phyloP scores from a whole-genome alignment of 2,329 filamentous ascomycete species.

The Alternaria arbusti region DNA sequence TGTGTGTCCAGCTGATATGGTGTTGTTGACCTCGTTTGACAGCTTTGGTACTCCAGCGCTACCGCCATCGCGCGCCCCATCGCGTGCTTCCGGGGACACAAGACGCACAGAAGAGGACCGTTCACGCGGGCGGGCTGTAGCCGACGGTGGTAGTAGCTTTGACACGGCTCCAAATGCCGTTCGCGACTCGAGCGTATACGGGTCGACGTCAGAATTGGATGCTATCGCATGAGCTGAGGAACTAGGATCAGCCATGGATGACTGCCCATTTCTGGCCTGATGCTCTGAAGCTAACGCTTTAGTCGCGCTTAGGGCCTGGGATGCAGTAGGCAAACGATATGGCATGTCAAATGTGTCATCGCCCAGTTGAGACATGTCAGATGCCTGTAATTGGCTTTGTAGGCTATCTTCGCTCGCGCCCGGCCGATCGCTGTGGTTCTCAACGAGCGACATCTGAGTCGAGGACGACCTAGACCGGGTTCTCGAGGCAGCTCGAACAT shows the following conservation, averaged over 20 bases:
- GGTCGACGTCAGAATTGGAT: slow-evolving; percentile 2
- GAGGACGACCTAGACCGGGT: slow-evolving; percentile 26
- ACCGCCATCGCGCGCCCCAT: slow-evolving; percentile 20
- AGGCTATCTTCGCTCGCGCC: slow-evolving; percentile 7
- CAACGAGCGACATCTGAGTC: slow-evolving; percentile 9
- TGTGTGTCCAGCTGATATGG: slow-evolving; percentile 27
- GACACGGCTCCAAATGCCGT: slow-evolving; percentile 3
- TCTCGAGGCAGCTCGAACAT: slow-evolving; percentile 29
- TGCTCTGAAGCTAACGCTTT: background rate
- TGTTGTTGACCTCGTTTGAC: slow-evolving; percentile 24
- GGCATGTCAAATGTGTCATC: background rate
- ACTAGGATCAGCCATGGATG: background rate
- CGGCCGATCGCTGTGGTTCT: slow-evolving; percentile 7
- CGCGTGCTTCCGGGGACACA: slow-evolving; percentile 30
- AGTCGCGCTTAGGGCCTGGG: slow-evolving; percentile 1
- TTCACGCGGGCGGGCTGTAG: slow-evolving; percentile 22
- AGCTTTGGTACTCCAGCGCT: slow-evolving; percentile 16
- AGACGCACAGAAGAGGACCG: slow-evolving; percentile 19
- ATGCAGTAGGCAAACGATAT: background rate
- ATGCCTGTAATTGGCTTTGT: slow-evolving; percentile 1
- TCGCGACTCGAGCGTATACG: slow-evolving; percentile 1
- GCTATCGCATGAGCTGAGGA: slow-evolving; percentile 14
- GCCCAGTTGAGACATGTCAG: background rate
- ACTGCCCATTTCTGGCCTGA: slow-evolving; percentile 23
- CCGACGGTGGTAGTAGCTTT: slow-evolving; percentile 16